Base-by-base conservation (phyloP, 371 early-diverging fungal genomes). In the Rhizopus stolonifer region DNA sequence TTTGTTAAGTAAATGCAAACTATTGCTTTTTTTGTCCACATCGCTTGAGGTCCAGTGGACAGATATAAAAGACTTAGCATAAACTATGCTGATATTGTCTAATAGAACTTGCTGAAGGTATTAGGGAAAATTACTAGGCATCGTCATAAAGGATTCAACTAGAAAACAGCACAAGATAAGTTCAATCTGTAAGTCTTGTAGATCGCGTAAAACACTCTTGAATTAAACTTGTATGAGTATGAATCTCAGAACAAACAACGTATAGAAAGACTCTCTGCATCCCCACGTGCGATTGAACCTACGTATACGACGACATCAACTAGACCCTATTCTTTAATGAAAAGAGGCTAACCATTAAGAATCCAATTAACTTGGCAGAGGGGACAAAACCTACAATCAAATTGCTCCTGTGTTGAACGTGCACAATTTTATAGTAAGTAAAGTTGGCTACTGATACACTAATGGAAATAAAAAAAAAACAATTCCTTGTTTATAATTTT, bases 271-370 rank as follows among this genome's bases (percentile, higher is more conserved):
- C 31, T 50, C 51, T 40, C 29, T 50, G 40, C 51, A 40, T 40
- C 51, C 51, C 19, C 51, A 50, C 42, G 40, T 40, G 19, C 17
- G 42, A 42, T 50, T 40, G 29, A 40, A 50, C 51, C 1, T 18
- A 50, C 39, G 51, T 22, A 21, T 40, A 50, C 42, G 40, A 39
- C 42, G 50, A 50, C 42, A 50, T 50, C 40, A 50, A 40, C 51
- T 50, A 40, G 51, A 40, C 51, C 31, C 51, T 50, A 40, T 50
- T 13, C 9, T 17, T 26, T 50, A 50, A 50, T 50, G 50, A 29
- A 39, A 50, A 50, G 50, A 40, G 8, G 42, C 39, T 49, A 49
- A 49, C 39, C 49, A 49, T 38, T 49, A 49, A 49, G 49, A 49
- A 49, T 49, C 49, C 22, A 49, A 38, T 38, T 49, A 25, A 49